Evolutionary conservation across 2,329 filamentous ascomycete species (phyloP).

Genomic region (Fusarium staphyleae): DNA sequence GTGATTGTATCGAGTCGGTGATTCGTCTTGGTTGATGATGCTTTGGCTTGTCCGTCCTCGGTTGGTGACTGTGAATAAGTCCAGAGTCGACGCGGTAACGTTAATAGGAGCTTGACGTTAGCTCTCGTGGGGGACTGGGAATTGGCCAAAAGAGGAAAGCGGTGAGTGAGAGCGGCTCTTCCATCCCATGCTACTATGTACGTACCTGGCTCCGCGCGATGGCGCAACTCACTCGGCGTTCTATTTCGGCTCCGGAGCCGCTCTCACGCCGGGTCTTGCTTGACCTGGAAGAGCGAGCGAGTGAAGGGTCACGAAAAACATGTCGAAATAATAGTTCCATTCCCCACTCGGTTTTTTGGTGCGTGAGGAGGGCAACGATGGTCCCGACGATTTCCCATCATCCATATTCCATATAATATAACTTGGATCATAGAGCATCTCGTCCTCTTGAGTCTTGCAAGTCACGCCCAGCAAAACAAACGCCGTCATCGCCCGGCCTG

Average conservation of each 20-base stretch:
- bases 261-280: slow-evolving; percentile 7
- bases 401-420: slow-evolving; percentile 18
- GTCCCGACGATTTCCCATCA: slow-evolving; percentile 11
- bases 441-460: not conserved
- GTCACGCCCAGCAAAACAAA: not conserved
- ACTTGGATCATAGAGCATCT: slow-evolving; percentile 4
- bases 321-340: slow-evolving; percentile 35
- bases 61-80: slow-evolving; percentile 8
- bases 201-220: slow-evolving; percentile 1
- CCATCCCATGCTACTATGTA: too few relatives aligned
- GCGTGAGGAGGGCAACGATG: slow-evolving; percentile 22
- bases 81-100: too few relatives aligned
- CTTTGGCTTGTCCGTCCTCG: slow-evolving; percentile 5
- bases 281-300: slow-evolving; percentile 18
- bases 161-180: slow-evolving; percentile 20
- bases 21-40: slow-evolving; percentile 3
- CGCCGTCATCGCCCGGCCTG: not conserved
- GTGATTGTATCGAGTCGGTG: slow-evolving; percentile 3
- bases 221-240: not conserved
- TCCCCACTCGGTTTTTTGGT: slow-evolving; percentile 32
- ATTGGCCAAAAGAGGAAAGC: slow-evolving; percentile 28
- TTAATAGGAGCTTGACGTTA: too few relatives aligned
- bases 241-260: slow-evolving; percentile 17
- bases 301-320: slow-evolving; percentile 23
- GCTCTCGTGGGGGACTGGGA: slow-evolving; percentile 33